These are phyloP conservation scores for Clonostachys solani DNA, from an alignment of 2,329 filamentous ascomycete genomes.

Conservation along the genomic window DNA sequence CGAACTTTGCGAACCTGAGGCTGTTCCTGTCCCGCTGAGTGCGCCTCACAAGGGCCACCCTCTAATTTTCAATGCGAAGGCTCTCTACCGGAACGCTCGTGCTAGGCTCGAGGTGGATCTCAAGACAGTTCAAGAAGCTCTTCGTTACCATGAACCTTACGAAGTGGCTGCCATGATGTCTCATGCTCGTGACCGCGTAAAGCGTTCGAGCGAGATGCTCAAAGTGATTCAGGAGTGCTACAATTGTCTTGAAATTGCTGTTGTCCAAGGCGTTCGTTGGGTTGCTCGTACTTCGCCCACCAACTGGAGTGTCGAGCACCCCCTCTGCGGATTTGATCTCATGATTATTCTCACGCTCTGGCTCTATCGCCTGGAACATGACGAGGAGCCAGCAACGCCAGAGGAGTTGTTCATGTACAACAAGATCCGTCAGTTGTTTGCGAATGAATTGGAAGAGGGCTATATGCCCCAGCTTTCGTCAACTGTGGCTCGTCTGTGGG, in stretches of 20 bases:
- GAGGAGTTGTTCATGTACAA: slow-evolving; percentile 89
- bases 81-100: slow-evolving; percentile 91
- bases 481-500: slow-evolving; percentile 93
- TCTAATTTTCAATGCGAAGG: slow-evolving; percentile 96
- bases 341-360: slow-evolving; percentile 98
- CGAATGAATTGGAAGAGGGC: slow-evolving; percentile 81
- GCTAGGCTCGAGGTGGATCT: slow-evolving; percentile 91
- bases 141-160: slow-evolving; percentile 95
- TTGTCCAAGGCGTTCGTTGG: slow-evolving; percentile 92
- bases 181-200: slow-evolving; percentile 86
- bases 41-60: slow-evolving; percentile 95
- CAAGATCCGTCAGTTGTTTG: slow-evolving; percentile 85
- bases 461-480: slow-evolving; percentile 85
- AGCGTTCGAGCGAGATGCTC: slow-evolving; percentile 95
- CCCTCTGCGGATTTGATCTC: slow-evolving; percentile 90
- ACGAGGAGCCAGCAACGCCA: slow-evolving; percentile 83
- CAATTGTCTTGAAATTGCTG: slow-evolving; percentile 94
- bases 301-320: slow-evolving; percentile 98
- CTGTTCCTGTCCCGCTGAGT: slow-evolving; percentile 81
- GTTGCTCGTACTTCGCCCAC: slow-evolving; percentile 96
- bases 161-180: slow-evolving; percentile 98
- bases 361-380: slow-evolving; percentile 99
- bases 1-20: slow-evolving; percentile 88
- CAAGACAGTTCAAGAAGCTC: slow-evolving; percentile 91
- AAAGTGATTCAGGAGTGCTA: slow-evolving; percentile 98